These are phyloP conservation scores for Lentinus tigrinus DNA, from an alignment of 768 basidiomycete genomes.

Conservation along the genomic window DNA sequence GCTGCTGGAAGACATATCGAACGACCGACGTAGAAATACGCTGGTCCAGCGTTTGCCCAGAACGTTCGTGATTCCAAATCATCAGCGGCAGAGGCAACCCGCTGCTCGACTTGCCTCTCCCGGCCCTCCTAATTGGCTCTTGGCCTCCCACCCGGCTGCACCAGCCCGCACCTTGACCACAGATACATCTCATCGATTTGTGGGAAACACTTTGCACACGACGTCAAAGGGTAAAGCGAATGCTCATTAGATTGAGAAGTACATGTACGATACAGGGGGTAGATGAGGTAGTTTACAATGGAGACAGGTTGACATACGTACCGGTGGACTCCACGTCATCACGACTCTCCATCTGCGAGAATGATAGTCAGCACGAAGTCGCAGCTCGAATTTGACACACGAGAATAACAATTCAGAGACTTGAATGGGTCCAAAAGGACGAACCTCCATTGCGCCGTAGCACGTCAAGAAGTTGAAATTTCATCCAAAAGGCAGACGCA, in stretches of 20 bases:
- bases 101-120: background rate
- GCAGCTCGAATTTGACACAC: background rate
- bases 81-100: constrained; percentile 4
- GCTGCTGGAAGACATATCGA: too few relatives aligned
- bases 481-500: constrained; percentile 40
- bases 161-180: background rate
- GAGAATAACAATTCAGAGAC: constrained; percentile 54
- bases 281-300: background rate
- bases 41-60: background rate
- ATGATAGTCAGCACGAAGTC: too few relatives aligned
- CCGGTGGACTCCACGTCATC: too few relatives aligned
- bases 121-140: background rate
- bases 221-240: too few relatives aligned
- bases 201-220: too few relatives aligned
- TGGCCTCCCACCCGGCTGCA: background rate
- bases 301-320: background rate
- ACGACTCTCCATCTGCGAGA: too few relatives aligned
- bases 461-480: constrained; percentile 56
- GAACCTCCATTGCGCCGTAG: constrained; percentile 50
- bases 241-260: background rate
- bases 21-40: too few relatives aligned
- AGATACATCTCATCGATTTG: too few relatives aligned
- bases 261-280: too few relatives aligned
- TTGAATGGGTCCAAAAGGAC: constrained; percentile 82
- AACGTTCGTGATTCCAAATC: background rate